A percentile compares a stretch with the other conserved stretches of the same genome.
Evolutionary conservation across 2,329 filamentous ascomycete species (phyloP).

Genomic region (Fusarium liriodendri): DNA sequence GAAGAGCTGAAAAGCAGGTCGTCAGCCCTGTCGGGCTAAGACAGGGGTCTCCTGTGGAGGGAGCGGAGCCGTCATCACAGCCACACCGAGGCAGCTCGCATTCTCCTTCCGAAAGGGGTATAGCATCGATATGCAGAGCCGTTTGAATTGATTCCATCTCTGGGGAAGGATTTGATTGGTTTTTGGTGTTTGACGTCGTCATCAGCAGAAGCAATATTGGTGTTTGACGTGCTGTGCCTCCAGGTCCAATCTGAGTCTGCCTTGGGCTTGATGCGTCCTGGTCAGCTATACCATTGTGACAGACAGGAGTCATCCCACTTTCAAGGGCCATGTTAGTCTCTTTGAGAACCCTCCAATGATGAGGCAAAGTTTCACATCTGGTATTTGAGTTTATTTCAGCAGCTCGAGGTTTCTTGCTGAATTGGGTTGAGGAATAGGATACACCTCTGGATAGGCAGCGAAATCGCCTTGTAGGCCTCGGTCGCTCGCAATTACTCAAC

Average conservation of each 20-base stretch:
- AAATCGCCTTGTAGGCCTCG: not conserved
- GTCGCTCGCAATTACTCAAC: not conserved
- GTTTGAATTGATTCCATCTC: not conserved
- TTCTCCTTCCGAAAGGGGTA: slow-evolving; percentile 2
- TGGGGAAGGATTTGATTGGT: not conserved
- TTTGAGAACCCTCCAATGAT: not conserved
- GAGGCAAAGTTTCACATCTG: not conserved
- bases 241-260: not conserved
- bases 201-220: not conserved
- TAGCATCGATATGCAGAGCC: not conserved
- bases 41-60: not conserved
- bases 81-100: slow-evolving; percentile 1
- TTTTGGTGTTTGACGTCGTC: not conserved
- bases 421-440: not conserved
- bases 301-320: not conserved
- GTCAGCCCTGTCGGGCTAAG: not conserved
- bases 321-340: not conserved
- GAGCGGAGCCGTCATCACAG: not conserved
- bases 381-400: not conserved
- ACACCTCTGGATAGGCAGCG: not conserved
- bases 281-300: not conserved
- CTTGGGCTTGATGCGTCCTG: not conserved
- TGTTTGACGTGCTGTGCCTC: not conserved
- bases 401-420: not conserved
- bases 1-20: not conserved